phyloP scores from a whole-genome alignment of 2,329 filamentous ascomycete genomes.

The Nemania serpens region DNA sequence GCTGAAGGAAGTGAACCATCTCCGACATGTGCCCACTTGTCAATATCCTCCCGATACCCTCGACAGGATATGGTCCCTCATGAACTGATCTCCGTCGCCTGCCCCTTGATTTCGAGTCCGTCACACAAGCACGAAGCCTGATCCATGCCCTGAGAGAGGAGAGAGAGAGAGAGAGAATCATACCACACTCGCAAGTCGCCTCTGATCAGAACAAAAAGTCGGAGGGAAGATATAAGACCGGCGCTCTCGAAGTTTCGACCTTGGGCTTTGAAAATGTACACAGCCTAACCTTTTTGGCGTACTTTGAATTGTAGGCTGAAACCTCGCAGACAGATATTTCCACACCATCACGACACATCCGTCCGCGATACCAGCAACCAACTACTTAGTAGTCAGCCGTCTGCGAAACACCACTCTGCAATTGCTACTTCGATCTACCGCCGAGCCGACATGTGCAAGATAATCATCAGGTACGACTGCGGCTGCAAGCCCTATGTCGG shows the following conservation, averaged over 20 bases:
- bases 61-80: background rate
- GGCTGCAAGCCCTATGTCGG: conserved; percentile 22
- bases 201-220: background rate
- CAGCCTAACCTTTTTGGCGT: too few species aligned
- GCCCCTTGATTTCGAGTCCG: background rate
- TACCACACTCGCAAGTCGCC: background rate
- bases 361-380: background rate
- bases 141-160: too few species aligned
- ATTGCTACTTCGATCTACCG: background rate
- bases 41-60: conserved; percentile 15
- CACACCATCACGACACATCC: background rate
- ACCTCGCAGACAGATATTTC: background rate
- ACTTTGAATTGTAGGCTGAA: background rate
- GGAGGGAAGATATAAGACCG: background rate
- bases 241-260: background rate
- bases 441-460: conserved; percentile 21
- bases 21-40: conserved; percentile 14
- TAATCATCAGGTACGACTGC: conserved; percentile 25
- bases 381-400: too few species aligned
- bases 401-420: background rate
- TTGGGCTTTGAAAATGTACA: background rate
- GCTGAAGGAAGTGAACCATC: conserved; percentile 1
- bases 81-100: background rate
- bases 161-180: background rate
- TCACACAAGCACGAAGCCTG: background rate